These are phyloP conservation scores for Phylloboletellus chloephorus DNA, from an alignment of 1,284 basidiomycete genomes.

Conservation along the genomic window DNA sequence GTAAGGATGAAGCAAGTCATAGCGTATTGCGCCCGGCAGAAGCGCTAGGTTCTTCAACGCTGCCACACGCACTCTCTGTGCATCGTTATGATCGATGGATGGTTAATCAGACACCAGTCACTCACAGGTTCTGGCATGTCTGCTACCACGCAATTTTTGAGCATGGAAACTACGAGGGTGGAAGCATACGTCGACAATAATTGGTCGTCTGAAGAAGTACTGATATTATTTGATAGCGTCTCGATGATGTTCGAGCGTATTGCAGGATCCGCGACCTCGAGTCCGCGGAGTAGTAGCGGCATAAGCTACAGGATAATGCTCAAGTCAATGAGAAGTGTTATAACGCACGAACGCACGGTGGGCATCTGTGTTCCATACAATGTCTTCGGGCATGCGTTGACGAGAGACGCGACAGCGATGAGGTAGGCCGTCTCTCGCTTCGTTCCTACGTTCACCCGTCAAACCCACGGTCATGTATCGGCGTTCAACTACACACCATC, in stretches of 20 bases:
- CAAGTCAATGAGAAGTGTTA: slow-evolving; percentile 1
- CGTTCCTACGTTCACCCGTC: slow-evolving; percentile 36
- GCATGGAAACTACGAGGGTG: slow-evolving; percentile 66
- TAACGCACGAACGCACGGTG: slow-evolving; percentile 41
- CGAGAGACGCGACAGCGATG: slow-evolving; percentile 78
- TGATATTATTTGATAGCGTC: slow-evolving; percentile 69
- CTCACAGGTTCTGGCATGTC: slow-evolving; percentile 54
- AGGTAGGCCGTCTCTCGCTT: slow-evolving; percentile 64
- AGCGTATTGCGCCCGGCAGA: slow-evolving; percentile 72
- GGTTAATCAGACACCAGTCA: slow-evolving; percentile 2
- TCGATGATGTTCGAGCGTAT: slow-evolving; percentile 80
- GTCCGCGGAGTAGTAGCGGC: slow-evolving; percentile 81
- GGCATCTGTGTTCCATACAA: slow-evolving; percentile 66
- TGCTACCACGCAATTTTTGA: slow-evolving; percentile 50
- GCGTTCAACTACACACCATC: slow-evolving; percentile 35
- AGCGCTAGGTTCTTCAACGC: slow-evolving; percentile 72
- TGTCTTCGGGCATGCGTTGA: slow-evolving; percentile 76
- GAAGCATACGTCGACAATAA: slow-evolving; percentile 64
- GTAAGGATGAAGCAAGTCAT: slow-evolving; percentile 71
- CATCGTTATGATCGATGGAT: neutral
- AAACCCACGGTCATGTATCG: slow-evolving; percentile 1
- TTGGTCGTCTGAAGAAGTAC: slow-evolving; percentile 49
- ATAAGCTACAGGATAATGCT: slow-evolving; percentile 56
- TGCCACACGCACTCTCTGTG: slow-evolving; percentile 66
- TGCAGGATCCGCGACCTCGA: slow-evolving; percentile 69